Base-by-base conservation (phyloP, 108 stramenopile species). In the Skeletonema grethae region DNA sequence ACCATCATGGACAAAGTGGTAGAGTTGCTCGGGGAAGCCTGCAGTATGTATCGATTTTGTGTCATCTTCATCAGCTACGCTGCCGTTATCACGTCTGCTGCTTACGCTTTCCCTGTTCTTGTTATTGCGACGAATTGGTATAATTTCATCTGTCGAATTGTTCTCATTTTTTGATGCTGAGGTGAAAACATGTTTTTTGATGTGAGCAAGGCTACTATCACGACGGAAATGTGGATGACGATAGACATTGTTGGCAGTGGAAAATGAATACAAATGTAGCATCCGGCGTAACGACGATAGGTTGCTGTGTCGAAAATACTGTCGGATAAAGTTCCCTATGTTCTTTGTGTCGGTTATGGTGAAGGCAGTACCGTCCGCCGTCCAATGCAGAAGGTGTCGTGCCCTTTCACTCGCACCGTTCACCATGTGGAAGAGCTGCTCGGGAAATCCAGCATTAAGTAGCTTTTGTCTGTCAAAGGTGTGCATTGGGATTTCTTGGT, bases 261-360 rank as follows among this genome's bases (percentile, higher is more conserved):
- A n/a, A n/a, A 43, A 43, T 43, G 15, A n/a, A 43, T 43, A 43
- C 3, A 43, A n/a, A 43, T 43, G 41, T 2, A 43, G 15, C 41
- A 43, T 43, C 15, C 41, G 13, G 41, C 41, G 41, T 43, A 43
- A 15, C 13, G 41, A 43, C 4, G 41, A 43, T n/a, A 43, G 41
- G 41, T 43, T 43, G 41, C 41, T 43, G 41, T 43, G 41, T 43
- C 41, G 15, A n/a, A 43, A 43, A n/a, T 43, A 43, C 41, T 43
- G 41, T 43, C 41, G 41, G 3, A 43, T 43, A 5, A 43, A 43
- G 15, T n/a, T 15, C 3, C 41, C 41, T 1, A 43, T 15, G 10
- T n/a, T 43, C 5, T 43, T 43, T 4, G 41, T 43, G 15, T 43
- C 41, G 5, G 4, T 4, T 4, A 43, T 43, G 1, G 15, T 10